Evolutionary conservation across 2,329 filamentous ascomycete genomes (phyloP).

Genomic region (Epichloe gansuensis): DNA sequence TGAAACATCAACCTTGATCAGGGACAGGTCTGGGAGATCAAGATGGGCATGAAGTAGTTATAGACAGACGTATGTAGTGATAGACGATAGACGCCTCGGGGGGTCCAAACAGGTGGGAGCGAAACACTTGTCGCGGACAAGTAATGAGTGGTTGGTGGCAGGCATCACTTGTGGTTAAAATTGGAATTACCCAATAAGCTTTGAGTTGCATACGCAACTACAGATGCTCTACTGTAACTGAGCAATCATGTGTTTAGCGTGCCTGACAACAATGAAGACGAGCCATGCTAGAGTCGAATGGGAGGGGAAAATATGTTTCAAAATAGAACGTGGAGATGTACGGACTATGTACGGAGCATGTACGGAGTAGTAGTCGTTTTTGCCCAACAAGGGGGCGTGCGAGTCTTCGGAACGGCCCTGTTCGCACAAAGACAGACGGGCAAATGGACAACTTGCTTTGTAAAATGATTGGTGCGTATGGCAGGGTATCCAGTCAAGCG

Average conservation of each 20-base stretch:
- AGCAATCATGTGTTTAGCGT: neutral
- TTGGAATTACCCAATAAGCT: neutral
- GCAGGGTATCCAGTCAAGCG: neutral
- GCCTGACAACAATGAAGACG: constrained; percentile 1
- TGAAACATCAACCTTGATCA: constrained; percentile 12
- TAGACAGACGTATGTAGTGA: neutral
- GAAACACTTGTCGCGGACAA: neutral
- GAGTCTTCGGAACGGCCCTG: neutral
- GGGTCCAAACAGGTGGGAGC: neutral
- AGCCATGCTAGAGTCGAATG: neutral
- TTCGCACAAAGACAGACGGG: neutral
- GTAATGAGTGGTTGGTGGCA: neutral
- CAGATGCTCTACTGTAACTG: no score
- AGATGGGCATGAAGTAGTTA: constrained; percentile 5
- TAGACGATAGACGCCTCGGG: neutral
- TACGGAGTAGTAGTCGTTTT: neutral
- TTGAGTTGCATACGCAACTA: no score
- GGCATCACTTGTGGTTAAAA: neutral
- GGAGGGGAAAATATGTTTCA: neutral
- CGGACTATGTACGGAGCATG: no score
- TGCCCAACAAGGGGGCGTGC: neutral
- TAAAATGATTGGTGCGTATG: neutral
- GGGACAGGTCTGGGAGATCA: constrained; percentile 16
- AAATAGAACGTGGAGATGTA: constrained; percentile 6
- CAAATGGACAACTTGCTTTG: no score